These are phyloP conservation scores for Quercus lobata DNA, from an alignment of 331 rosid species.

Conservation along the genomic window DNA sequence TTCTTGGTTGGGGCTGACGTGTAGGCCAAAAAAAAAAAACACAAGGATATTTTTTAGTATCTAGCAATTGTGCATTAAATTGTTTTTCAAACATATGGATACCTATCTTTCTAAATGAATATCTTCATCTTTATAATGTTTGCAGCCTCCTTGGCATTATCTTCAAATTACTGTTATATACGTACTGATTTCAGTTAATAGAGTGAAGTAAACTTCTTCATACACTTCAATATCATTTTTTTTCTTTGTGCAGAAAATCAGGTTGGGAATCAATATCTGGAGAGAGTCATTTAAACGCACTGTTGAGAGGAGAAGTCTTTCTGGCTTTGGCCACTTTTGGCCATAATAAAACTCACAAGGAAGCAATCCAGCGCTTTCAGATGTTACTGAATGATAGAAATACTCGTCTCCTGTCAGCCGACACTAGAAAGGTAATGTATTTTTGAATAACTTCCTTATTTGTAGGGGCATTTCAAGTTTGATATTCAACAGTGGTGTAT, in stretches of 20 bases:
- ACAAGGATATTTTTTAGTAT: neutral
- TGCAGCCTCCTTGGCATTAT: neutral
- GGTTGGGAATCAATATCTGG: too few relatives aligned
- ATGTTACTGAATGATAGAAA: conserved; percentile 20
- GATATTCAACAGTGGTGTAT: neutral
- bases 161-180: neutral
- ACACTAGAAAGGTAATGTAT: conserved; percentile 38
- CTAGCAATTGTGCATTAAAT: neutral
- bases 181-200: neutral
- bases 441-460: neutral
- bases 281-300: too few relatives aligned
- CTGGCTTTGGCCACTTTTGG: too few relatives aligned
- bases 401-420: conserved; percentile 46
- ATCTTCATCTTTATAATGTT: neutral
- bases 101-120: neutral
- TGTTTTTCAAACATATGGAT: neutral
- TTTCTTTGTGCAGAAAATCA: neutral
- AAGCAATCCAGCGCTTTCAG: too few relatives aligned
- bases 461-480: neutral
- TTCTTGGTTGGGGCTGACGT: neutral
- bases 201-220: neutral
- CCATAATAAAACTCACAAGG: too few relatives aligned
- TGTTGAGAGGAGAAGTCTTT: too few relatives aligned
- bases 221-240: neutral
- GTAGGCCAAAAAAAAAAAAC: too few relatives aligned